phyloP scores from a whole-genome alignment of 768 basidiomycete genomes.

The Mycena filopes region DNA sequence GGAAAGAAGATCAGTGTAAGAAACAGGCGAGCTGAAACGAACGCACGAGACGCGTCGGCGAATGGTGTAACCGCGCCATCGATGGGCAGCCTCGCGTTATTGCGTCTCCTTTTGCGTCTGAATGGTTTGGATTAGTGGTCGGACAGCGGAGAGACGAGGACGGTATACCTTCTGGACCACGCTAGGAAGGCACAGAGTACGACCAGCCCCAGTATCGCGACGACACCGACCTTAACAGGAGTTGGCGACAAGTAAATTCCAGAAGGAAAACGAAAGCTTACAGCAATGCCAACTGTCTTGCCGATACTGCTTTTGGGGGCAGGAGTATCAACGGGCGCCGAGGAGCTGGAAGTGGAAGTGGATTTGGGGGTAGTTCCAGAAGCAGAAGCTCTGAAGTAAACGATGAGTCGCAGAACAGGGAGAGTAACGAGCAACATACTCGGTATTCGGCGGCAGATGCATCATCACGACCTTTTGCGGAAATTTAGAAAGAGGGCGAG shows the following conservation, averaged over 20 bases:
- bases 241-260: not conserved
- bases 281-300: conserved; percentile 29
- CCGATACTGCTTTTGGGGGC: conserved; percentile 3
- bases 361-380: not conserved
- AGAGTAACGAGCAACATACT: conserved; percentile 1
- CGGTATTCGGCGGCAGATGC: conserved; percentile 15
- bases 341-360: not conserved
- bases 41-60: conserved; percentile 13
- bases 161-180: conserved; percentile 14
- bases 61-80: conserved; percentile 27
- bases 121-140: not conserved
- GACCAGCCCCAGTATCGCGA: conserved; percentile 15
- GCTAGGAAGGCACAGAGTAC: conserved; percentile 13
- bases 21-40: not conserved
- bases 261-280: not conserved
- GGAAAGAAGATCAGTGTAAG: too few species aligned
- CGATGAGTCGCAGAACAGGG: not conserved
- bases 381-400: conserved; percentile 8
- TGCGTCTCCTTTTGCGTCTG: conserved; percentile 14
- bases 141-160: too few species aligned
- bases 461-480: conserved; percentile 24
- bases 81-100: conserved; percentile 6
- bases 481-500: too few species aligned
- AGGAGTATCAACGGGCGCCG: not conserved
- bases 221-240: conserved; percentile 18